Percentiles rank a stretch among this genome's conserved stretches.
phyloP scores from a whole-genome alignment of 2,329 filamentous ascomycete species.

The Diaporthe longicolla region DNA sequence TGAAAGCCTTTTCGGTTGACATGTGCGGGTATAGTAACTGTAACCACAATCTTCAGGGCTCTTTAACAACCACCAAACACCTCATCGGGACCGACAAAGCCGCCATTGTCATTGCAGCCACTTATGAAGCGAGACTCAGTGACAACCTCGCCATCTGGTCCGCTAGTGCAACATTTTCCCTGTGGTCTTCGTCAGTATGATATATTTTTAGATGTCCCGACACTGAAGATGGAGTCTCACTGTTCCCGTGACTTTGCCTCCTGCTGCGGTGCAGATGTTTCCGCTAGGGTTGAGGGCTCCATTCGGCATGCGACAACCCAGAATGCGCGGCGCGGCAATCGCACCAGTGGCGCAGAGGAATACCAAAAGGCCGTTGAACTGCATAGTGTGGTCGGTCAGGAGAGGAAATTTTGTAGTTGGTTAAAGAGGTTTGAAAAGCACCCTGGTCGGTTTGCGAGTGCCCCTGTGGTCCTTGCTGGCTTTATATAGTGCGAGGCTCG shows the following conservation, averaged over 20 bases:
- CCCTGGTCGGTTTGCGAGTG: background rate
- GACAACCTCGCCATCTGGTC: background rate
- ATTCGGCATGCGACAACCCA: slow-evolving; percentile 8
- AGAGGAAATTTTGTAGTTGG: background rate
- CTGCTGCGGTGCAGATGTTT: background rate
- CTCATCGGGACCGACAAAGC: background rate
- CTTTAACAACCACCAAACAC: background rate
- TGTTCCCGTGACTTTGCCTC: background rate
- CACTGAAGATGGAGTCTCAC: background rate
- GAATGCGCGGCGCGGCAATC: background rate
- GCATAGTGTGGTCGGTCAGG: background rate
- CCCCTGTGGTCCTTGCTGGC: background rate
- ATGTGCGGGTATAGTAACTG: too few relatives aligned
- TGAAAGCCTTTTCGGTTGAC: too few relatives aligned
- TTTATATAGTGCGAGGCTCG: background rate
- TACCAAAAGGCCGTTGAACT: background rate
- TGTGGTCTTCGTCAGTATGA: background rate
- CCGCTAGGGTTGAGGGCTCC: background rate
- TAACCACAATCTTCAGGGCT: too few relatives aligned
- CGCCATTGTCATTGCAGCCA: background rate
- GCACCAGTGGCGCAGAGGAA: background rate
- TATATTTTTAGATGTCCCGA: too few relatives aligned
- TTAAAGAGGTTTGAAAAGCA: background rate
- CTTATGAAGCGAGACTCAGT: background rate
- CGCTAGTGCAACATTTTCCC: background rate